Base-by-base conservation (phyloP, 768 basidiomycete genomes). In the Russula sp. region DNA sequence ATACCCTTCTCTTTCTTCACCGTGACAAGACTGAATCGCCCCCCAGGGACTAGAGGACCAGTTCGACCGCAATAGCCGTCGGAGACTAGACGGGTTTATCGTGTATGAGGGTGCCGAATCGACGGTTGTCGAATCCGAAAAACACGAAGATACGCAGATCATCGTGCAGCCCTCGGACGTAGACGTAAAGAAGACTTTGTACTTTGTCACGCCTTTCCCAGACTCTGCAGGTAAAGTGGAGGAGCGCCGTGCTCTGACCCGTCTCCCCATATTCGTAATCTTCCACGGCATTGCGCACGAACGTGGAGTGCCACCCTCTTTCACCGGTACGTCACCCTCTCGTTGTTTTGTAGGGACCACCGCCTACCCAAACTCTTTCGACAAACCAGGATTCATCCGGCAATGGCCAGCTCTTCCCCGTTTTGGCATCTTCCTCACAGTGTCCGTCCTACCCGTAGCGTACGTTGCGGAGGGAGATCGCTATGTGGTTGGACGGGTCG, bases 331-430 rank as follows among this genome's bases (percentile, higher is more conserved):
- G 70, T 32, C n/a, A 8, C 47, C 18, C n/a, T 38, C 18, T 36
- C n/a, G 39, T 5, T 29, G 6, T 9, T 36, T n/a, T 11, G 1
- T 55, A 14, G 11, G 11, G 9, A 8, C 13, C 58, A 58, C 68
- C 67, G 46, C 3, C 35, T 25, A 8, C 38, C 8, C 11, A 22
- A 45, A 35, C 22, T 52, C 7, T 52, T 11, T 20, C 34, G 22
- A 59, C 18, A 2, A 3, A 35, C 22, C 51, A 77, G 83, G 80
- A 1, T 85, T 87, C 69, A 73, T 87, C 35, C 77, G 80, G 4
- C 84, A 82, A 67, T 85, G 84, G 82, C 86, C 86, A 22, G 79
- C 84, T 18, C 76, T 89, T n/a, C 87, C 87, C 38, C 75, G 78
- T 3, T 78, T 87, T 32, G 80, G 86, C 81, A 79, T 88, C 41